phyloP scores from a whole-genome alignment of 805 yeast species.

The Torulaspora maleeae region DNA sequence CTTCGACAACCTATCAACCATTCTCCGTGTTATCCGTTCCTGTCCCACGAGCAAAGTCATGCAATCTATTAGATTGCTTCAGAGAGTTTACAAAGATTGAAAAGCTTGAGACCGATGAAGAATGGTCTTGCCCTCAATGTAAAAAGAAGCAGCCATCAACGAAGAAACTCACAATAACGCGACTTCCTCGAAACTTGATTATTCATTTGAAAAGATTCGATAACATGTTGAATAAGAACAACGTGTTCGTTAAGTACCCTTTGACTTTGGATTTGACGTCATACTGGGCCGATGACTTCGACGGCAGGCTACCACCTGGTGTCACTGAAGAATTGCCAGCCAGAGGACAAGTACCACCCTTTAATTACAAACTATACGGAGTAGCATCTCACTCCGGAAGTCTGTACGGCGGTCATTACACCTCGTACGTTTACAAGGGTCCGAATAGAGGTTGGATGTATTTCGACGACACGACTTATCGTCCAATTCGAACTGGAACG shows the following conservation, averaged over 20 bases:
- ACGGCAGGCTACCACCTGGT: constrained; percentile 20
- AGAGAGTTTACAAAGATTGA: constrained; percentile 74
- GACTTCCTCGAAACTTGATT: constrained; percentile 75
- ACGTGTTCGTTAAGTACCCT: constrained; percentile 66
- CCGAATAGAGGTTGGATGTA: constrained; percentile 63
- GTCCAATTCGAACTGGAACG: constrained; percentile 43
- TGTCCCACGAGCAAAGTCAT: constrained; percentile 48
- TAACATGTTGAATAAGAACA: constrained; percentile 43
- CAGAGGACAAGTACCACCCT: constrained; percentile 75
- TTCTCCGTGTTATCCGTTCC: constrained; percentile 79
- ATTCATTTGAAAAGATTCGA: constrained; percentile 82
- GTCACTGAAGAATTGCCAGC: constrained; percentile 44
- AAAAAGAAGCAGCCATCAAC: constrained; percentile 56
- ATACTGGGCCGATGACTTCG: constrained; percentile 51
- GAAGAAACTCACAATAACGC: constrained; percentile 65
- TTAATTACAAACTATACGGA: constrained; percentile 66
- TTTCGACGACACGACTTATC: constrained; percentile 72
- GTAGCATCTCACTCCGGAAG: constrained; percentile 84
- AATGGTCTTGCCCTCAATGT: constrained; percentile 83
- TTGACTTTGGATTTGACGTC: constrained; percentile 57
- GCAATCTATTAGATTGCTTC: constrained; percentile 58
- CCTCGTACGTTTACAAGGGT: constrained; percentile 69
- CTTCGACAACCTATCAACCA: constrained; percentile 83
- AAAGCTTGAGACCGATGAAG: constrained; percentile 66
- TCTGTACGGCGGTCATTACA: constrained; percentile 82